Conservation (phyloP, 2,329 filamentous ascomycete species). For the Acrocalymma vagum region DNA sequence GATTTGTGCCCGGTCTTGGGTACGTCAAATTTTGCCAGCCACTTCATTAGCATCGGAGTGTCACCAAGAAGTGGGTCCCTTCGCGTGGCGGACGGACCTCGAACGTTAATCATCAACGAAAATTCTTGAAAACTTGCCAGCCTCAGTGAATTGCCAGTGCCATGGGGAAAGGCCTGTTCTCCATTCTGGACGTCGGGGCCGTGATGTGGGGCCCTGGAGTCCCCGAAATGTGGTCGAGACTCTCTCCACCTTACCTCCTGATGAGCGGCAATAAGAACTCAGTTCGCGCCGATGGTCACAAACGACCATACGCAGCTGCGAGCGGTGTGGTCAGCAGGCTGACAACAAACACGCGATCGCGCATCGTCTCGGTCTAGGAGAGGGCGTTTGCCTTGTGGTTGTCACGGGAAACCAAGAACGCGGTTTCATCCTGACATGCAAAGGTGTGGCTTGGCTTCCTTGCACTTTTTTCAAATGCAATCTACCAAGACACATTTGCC, state of each 20-base stretch:
- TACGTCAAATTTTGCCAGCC: no score
- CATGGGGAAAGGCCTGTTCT: not conserved
- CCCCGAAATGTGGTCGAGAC: not conserved
- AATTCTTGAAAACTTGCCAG: not conserved
- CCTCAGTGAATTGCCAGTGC: not conserved
- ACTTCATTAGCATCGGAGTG: conserved; percentile 4
- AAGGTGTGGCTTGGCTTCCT: no score
- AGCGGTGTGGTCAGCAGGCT: not conserved
- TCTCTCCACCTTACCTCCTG: not conserved
- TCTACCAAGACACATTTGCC: no score
- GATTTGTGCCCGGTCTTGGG: no score
- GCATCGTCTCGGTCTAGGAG: not conserved
- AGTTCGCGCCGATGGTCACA: no score
- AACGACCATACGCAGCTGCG: not conserved
- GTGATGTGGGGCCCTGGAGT: not conserved
- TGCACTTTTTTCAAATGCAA: no score
- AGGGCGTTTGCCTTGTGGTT: not conserved
- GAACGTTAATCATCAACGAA: not conserved
- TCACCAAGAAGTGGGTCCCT: conserved; percentile 1
- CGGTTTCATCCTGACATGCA: no score
- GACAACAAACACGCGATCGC: not conserved
- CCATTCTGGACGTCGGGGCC: not conserved
- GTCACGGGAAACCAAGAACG: not conserved
- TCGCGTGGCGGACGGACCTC: not conserved
- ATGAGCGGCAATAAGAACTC: no score